phyloP scores from a whole-genome alignment of 148 eudicot species.

The Vaccinium darrowii region DNA sequence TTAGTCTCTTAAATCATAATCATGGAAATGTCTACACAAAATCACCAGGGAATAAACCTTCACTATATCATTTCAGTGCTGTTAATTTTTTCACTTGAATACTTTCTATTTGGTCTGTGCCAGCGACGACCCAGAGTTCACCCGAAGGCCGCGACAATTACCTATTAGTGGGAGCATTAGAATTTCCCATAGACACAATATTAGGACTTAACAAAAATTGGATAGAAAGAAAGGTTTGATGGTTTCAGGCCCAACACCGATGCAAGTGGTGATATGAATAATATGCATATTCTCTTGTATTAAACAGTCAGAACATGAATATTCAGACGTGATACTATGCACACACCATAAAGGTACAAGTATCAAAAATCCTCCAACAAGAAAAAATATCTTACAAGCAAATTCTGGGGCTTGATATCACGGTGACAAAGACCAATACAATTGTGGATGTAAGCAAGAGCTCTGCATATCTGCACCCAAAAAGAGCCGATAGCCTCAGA shows the following conservation, averaged over 20 bases:
- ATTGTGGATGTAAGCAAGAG: slow-evolving; percentile 61
- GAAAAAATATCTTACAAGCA: slow-evolving; percentile 43
- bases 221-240: background rate
- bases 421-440: slow-evolving; percentile 72
- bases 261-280: background rate
- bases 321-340: too few species aligned
- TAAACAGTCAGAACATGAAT: background rate
- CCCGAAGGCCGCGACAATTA: background rate
- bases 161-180: slow-evolving; percentile 4
- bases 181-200: background rate
- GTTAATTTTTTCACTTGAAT: background rate
- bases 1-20: slow-evolving; percentile 15
- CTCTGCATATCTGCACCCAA: slow-evolving; percentile 18
- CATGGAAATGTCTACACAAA: background rate
- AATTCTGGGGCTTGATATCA: slow-evolving; percentile 79
- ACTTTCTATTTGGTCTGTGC: background rate
- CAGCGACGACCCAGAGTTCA: background rate
- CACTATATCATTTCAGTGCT: background rate
- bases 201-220: background rate
- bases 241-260: background rate
- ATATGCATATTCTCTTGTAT: background rate
- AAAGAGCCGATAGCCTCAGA: background rate
- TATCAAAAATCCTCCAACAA: background rate
- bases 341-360: background rate
- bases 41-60: background rate